phyloP scores from a whole-genome alignment of 805 yeast genomes.

The Candida loeiensis region DNA sequence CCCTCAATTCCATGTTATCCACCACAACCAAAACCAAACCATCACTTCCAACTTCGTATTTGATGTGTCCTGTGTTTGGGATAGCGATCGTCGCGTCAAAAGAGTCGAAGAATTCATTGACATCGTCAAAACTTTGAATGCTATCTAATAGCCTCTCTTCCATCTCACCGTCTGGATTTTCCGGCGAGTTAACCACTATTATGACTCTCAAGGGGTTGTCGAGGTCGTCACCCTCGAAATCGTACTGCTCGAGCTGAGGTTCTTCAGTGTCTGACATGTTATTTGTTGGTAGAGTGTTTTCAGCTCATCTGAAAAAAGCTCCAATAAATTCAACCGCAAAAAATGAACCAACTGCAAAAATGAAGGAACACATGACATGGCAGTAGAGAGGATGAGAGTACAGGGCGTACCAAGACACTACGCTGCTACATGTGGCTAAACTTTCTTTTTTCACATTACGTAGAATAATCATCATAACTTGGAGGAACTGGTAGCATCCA shows the following conservation, averaged over 20 bases:
- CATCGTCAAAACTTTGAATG: conserved; percentile 44
- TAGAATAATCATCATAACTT: too few relatives aligned
- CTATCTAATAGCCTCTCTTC: conserved; percentile 46
- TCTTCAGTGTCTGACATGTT: conserved; percentile 8
- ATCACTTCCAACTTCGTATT: conserved; percentile 60
- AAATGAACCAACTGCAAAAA: neutral
- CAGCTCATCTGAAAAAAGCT: conserved; percentile 1
- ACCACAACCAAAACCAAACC: conserved; percentile 57
- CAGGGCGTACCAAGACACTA: too few relatives aligned
- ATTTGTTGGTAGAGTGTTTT: neutral
- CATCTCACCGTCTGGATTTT: conserved; percentile 41
- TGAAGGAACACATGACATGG: neutral
- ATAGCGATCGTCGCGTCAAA: conserved; percentile 51
- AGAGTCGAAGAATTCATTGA: conserved; percentile 49
- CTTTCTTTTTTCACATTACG: too few relatives aligned
- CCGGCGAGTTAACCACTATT: conserved; percentile 37
- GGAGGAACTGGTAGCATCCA: neutral
- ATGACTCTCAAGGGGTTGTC: conserved; percentile 48
- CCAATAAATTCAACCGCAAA: too few relatives aligned
- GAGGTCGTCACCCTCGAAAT: conserved; percentile 26
- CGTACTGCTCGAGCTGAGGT: conserved; percentile 8
- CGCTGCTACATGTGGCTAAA: too few relatives aligned
- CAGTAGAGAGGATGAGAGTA: too few relatives aligned
- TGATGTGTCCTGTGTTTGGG: conserved; percentile 53
- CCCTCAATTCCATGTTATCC: conserved; percentile 36